Percentiles rank a stretch among this genome's conserved stretches.
Evolutionary conservation across 176 grass and related monocot species (phyloP).

Genomic region (Oryza glaberrima): DNA sequence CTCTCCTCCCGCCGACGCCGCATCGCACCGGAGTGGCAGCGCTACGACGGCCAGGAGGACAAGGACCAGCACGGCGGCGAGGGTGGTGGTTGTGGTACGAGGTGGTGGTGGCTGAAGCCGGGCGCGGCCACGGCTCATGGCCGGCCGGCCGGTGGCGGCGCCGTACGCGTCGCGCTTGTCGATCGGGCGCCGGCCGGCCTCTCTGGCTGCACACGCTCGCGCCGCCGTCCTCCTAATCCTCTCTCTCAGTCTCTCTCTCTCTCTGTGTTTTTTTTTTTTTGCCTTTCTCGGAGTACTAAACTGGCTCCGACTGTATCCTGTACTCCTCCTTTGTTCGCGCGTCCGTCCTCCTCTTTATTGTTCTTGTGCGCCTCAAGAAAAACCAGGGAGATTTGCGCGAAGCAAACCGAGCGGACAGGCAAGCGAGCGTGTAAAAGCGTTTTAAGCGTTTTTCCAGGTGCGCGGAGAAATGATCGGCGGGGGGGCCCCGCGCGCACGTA

Average conservation of each 20-base stretch:
- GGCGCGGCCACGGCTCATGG: constrained; percentile 44
- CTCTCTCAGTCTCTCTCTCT: no score
- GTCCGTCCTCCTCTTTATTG: not conserved
- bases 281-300: not conserved
- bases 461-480: constrained; percentile 24
- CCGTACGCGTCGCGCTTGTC: not conserved
- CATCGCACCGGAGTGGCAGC: not conserved
- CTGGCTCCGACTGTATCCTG: no score
- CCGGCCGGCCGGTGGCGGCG: not conserved
- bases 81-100: not conserved
- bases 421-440: not conserved
- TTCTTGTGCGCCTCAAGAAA: constrained; percentile 15
- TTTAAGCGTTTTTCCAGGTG: constrained; percentile 45
- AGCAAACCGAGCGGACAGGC: no score
- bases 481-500: not conserved
- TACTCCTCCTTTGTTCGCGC: not conserved
- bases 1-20: not conserved
- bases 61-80: not conserved
- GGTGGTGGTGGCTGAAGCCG: not conserved
- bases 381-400: not conserved
- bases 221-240: not conserved
- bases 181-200: not conserved
- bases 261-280: not conserved
- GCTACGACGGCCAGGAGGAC: not conserved
- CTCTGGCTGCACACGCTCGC: no score